These are phyloP conservation scores for Debaryomyces psychrophilus DNA, from an alignment of 1,139 yeast species.

Conservation along the genomic window DNA sequence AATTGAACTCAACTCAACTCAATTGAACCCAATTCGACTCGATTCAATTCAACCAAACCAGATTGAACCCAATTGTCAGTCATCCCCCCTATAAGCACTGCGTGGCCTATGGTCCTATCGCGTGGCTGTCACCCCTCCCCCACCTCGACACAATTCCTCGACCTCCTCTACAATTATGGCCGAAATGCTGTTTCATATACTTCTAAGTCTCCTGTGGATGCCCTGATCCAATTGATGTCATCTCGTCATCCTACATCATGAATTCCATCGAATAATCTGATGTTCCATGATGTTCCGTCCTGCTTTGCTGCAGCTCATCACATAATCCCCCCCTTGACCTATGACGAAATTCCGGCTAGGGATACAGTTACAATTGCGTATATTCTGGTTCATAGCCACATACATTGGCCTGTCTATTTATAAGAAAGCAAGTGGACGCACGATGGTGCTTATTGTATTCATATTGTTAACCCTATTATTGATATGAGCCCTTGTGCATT, in stretches of 20 bases:
- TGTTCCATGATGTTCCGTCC: conserved; percentile 1
- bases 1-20: background rate
- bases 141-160: no score
- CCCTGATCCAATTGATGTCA: background rate
- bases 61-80: background rate
- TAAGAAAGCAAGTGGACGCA: conserved; percentile 8
- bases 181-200: background rate
- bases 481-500: conserved; percentile 7
- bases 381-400: background rate
- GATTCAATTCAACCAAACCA: background rate
- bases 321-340: background rate
- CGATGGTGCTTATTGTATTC: conserved; percentile 3
- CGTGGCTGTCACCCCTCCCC: background rate
- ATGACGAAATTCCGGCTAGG: background rate
- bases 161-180: no score
- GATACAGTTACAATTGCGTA: background rate
- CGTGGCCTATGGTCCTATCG: background rate
- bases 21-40: background rate
- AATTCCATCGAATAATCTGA: no score
- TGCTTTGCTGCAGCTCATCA: background rate
- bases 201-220: no score
- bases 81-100: background rate
- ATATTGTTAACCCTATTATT: background rate
- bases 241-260: background rate
- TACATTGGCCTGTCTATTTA: background rate